Evolutionary conservation across 192 early-diverging fungal genomes (phyloP).

Genomic region (Coemansia sp.): DNA sequence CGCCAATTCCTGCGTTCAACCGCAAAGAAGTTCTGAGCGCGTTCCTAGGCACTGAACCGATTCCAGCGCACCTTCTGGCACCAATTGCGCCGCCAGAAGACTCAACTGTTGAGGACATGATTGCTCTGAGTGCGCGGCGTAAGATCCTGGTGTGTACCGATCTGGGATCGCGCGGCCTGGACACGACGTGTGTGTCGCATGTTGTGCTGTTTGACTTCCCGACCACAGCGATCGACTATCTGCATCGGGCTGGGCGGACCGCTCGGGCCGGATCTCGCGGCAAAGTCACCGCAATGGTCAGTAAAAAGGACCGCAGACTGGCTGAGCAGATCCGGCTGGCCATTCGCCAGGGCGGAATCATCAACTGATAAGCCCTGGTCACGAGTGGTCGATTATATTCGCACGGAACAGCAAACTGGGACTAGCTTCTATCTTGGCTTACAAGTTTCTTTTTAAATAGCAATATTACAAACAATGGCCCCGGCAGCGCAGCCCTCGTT

Average conservation of each 20-base stretch:
- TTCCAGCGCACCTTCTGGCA: constrained; percentile 33
- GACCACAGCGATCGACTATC: constrained; percentile 82
- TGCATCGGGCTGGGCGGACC: constrained; percentile 90
- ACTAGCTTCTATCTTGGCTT: no score
- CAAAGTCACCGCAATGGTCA: constrained; percentile 77
- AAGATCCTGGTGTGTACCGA: constrained; percentile 86
- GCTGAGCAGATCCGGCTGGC: constrained; percentile 49
- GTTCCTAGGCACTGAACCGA: constrained; percentile 23
- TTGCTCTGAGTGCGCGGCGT: constrained; percentile 7
- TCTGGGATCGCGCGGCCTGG: constrained; percentile 84
- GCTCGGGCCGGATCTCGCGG: constrained; percentile 79
- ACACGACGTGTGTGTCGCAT: constrained; percentile 83
- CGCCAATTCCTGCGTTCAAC: constrained; percentile 29
- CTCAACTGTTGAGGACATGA: not conserved
- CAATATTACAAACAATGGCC: not conserved
- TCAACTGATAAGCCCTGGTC: constrained; percentile 20
- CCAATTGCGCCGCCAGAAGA: constrained; percentile 2
- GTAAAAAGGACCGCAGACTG: constrained; percentile 62
- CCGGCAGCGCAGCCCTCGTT: constrained; percentile 8
- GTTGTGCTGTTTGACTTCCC: constrained; percentile 92
- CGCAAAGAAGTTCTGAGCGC: constrained; percentile 32
- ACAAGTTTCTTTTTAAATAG: not conserved
- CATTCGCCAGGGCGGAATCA: constrained; percentile 47
- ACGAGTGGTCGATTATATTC: not conserved
- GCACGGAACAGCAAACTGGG: no score